A percentile compares a stretch with the other conserved stretches of the same genome.
Conservation (phyloP, 257 asterid genomes). For the Solanum gandarillasii region DNA sequence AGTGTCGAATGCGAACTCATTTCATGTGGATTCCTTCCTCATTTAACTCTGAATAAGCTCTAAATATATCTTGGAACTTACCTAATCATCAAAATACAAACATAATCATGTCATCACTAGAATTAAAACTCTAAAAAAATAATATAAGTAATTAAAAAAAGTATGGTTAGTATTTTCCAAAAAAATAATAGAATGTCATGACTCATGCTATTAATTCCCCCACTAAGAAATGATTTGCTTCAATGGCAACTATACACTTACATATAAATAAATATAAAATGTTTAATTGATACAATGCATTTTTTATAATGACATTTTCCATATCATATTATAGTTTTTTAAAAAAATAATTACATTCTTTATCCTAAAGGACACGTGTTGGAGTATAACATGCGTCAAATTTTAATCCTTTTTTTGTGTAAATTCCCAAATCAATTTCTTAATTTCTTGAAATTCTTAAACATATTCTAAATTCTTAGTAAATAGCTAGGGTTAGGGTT, state of each 20-base stretch:
- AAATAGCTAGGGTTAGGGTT: too few relatives aligned
- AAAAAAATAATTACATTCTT: background rate
- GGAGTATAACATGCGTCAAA: background rate
- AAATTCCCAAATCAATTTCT: background rate
- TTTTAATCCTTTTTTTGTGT: background rate
- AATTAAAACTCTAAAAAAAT: background rate
- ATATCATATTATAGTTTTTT: background rate
- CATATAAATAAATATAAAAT: background rate
- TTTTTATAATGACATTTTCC: background rate
- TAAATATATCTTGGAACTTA: background rate
- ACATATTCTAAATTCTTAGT: too few relatives aligned
- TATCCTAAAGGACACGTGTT: background rate
- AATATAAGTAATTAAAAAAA: background rate
- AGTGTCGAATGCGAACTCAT: background rate
- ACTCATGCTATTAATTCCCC: background rate
- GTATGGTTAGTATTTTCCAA: background rate
- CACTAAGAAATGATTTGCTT: background rate
- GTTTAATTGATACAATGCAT: background rate
- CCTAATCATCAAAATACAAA: background rate
- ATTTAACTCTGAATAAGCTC: background rate
- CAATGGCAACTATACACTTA: background rate
- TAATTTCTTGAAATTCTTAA: background rate
- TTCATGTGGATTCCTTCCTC: background rate
- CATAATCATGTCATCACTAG: background rate
- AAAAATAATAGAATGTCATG: background rate